phyloP scores from a whole-genome alignment of 192 early-diverging fungal genomes.

The Pilobolus umbonatus region DNA sequence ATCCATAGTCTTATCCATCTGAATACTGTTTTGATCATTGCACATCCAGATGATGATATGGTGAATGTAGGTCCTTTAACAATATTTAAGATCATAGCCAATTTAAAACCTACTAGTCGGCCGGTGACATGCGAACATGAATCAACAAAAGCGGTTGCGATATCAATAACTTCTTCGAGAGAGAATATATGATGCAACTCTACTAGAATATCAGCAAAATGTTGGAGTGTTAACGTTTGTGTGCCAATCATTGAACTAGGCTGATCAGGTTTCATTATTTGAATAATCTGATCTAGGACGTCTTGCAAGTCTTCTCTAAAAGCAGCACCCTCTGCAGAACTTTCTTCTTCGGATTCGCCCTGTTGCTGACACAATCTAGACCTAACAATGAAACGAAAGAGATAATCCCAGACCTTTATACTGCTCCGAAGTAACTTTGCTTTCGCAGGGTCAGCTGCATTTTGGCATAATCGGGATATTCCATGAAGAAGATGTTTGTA shows the following conservation, averaged over 20 bases:
- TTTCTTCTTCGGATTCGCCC: slow-evolving; percentile 26
- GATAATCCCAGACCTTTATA: slow-evolving; percentile 60
- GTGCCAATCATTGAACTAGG: slow-evolving; percentile 53
- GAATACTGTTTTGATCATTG: slow-evolving; percentile 17
- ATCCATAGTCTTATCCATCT: slow-evolving; percentile 29
- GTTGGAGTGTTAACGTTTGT: slow-evolving; percentile 53
- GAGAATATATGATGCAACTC: slow-evolving; percentile 36
- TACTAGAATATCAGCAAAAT: slow-evolving; percentile 37
- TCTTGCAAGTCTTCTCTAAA: slow-evolving; percentile 44
- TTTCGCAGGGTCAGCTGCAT: slow-evolving; percentile 29
- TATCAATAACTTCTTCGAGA: slow-evolving; percentile 29
- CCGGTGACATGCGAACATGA: slow-evolving; percentile 30
- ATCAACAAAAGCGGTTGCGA: slow-evolving; percentile 32
- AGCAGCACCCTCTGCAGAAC: slow-evolving; percentile 7
- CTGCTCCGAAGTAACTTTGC: slow-evolving; percentile 45
- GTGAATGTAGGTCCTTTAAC: slow-evolving; percentile 31
- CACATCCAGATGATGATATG: slow-evolving; percentile 8
- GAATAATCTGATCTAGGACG: slow-evolving; percentile 40
- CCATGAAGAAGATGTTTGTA: slow-evolving; percentile 39
- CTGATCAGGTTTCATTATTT: slow-evolving; percentile 46
- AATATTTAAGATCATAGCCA: slow-evolving; percentile 27
- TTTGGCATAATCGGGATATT: slow-evolving; percentile 24
- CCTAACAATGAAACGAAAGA: slow-evolving; percentile 52
- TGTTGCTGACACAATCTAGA: slow-evolving; percentile 33
- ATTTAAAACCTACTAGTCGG: slow-evolving; percentile 28